Evolutionary conservation across 257 asterid species (phyloP).

Genomic region (Scutellaria minor): DNA sequence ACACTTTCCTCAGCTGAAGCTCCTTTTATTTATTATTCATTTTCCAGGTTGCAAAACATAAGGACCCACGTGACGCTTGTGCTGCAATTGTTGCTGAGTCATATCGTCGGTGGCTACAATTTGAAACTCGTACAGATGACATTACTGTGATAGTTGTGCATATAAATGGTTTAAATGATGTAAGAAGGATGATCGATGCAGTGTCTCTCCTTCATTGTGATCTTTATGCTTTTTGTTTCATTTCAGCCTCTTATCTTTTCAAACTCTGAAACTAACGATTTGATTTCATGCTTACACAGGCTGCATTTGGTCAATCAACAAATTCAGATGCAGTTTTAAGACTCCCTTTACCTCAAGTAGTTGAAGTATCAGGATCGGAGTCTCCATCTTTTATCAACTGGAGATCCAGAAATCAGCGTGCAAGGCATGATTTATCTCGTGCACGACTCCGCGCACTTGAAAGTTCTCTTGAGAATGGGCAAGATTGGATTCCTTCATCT

Average conservation of each 20-base stretch:
- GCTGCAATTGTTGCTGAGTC: constrained; percentile 99
- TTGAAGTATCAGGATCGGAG: constrained; percentile 91
- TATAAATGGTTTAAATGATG: constrained; percentile 73
- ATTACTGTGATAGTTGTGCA: constrained; percentile 94
- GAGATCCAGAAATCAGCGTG: constrained; percentile 74
- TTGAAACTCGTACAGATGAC: constrained; percentile 99
- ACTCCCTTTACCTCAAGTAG: constrained; percentile 77
- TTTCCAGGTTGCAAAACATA: constrained; percentile 71
- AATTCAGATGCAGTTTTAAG: constrained; percentile 49
- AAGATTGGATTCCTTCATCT: constrained; percentile 87
- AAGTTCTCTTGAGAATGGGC: constrained; percentile 83
- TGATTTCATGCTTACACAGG: constrained; percentile 48
- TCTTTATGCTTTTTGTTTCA: constrained; percentile 8
- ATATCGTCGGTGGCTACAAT: constrained; percentile 94
- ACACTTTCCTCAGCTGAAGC: constrained; percentile 26
- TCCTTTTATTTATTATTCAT: constrained; percentile 28
- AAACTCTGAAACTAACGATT: constrained; percentile 24
- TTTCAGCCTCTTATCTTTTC: constrained; percentile 31
- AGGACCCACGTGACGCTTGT: constrained; percentile 99
- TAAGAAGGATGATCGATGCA: constrained; percentile 44
- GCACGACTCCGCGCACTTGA: constrained; percentile 91
- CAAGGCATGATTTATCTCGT: constrained; percentile 85
- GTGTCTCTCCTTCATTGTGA: constrained; percentile 13
- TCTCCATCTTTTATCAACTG: constrained; percentile 81
- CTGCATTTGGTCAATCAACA: constrained; percentile 49